Base-by-base conservation (phyloP, 2,329 filamentous ascomycete species). In the Fusarium sp. region DNA sequence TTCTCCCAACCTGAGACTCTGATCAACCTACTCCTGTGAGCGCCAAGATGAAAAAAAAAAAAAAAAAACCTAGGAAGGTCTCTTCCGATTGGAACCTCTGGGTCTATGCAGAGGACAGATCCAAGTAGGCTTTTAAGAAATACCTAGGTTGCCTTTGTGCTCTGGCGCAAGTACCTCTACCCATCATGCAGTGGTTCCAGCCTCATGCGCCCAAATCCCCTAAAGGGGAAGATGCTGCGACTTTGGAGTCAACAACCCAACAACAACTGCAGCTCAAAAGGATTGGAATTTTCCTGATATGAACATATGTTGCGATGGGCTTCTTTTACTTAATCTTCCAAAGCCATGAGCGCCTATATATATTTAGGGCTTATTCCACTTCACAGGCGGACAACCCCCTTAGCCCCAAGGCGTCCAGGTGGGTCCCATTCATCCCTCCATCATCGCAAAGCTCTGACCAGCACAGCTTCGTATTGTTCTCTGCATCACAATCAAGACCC, bases 391-490 rank as follows among this genome's bases (percentile, higher is more conserved):
- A 62, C 38, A 31, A 56, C 29, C 27, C 33, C 35, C 29, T 50
- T 31, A 25, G 16, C 25, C 52, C 63, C 66, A 38, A 50, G 73
- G 59, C 65, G 57, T 42, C 57, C 22, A 66, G 35, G 64, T 74
- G 73, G 68, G 60, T 50, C 38, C 47, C 66, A 18, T 60, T 35
- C 67, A 47, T 36, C 56, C 42, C 60, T 62, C 36, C 40, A 58
- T 54, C 38, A 73, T 69, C 35, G 38, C 71, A 69, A 62, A 74
- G 63, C 73, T 68, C 47, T 65, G 73, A 50, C 74, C 71, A 73
- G 56, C 71, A 63, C 62, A 68, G 63, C 66, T 74, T 79, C 61
- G 63, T 75, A 79, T 80, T 79, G 79, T 80, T 78, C 78, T 73
- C 60, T 71, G 52, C 68, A 54, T 74, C 74, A 79, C 76, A 79